These are phyloP conservation scores for Austroboletus niveus DNA, from an alignment of 1,284 basidiomycete species.

Conservation along the genomic window DNA sequence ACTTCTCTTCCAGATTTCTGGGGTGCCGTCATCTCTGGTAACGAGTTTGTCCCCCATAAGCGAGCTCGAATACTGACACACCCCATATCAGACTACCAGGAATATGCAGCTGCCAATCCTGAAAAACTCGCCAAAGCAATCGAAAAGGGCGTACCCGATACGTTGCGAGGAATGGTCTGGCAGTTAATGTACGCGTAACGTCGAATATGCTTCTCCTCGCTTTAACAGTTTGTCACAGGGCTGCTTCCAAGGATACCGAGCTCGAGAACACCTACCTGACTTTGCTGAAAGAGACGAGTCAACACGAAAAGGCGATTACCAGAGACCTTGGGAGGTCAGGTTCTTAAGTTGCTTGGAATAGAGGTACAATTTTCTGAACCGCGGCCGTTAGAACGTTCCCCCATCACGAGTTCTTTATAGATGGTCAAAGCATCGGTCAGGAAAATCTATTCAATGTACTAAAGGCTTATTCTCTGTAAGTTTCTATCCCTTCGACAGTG, in stretches of 20 bases:
- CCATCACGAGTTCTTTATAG: conserved; percentile 94
- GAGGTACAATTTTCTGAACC: conserved; percentile 13
- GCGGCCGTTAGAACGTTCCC: conserved; percentile 77
- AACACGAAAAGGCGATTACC: conserved; percentile 92
- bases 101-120: conserved; percentile 74
- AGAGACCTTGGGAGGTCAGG: conserved; percentile 82
- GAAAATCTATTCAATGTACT: conserved; percentile 97
- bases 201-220: conserved; percentile 5
- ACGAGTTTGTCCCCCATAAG: conserved; percentile 8
- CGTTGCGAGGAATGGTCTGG: conserved; percentile 94
- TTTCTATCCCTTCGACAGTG: conserved; percentile 4
- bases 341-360: conserved; percentile 3
- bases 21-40: conserved; percentile 90
- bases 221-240: conserved; percentile 44
- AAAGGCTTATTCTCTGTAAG: conserved; percentile 92
- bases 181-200: conserved; percentile 79
- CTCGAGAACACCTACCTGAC: conserved; percentile 85
- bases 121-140: conserved; percentile 87
- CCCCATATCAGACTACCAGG: conserved; percentile 69
- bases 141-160: conserved; percentile 85
- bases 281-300: conserved; percentile 79
- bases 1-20: conserved; percentile 75
- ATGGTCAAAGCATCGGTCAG: conserved; percentile 89
- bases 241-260: conserved; percentile 86
- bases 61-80: conserved; percentile 2